Percentiles rank a stretch among this genome's conserved stretches.
Evolutionary conservation across 345 rosid species (phyloP).

Genomic region (Euclidium syriacum): DNA sequence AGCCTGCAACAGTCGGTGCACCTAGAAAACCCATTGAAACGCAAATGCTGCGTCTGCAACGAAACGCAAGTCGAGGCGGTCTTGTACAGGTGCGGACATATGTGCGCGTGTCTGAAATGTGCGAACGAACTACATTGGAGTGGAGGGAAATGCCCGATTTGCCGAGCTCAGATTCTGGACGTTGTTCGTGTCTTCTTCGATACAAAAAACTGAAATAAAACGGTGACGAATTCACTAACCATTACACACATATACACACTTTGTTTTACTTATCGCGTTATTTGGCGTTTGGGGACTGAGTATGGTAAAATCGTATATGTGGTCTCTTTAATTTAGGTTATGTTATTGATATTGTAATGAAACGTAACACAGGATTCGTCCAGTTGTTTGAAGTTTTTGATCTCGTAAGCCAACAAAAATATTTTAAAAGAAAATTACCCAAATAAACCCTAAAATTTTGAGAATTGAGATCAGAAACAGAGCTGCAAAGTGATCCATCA

Average conservation of each 20-base stretch:
- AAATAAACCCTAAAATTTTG: not conserved
- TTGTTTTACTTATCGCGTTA: not conserved
- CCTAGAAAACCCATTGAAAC: slow-evolving; percentile 39
- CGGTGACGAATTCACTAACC: slow-evolving; percentile 2
- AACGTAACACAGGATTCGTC: not conserved
- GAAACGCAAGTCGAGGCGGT: slow-evolving; percentile 68
- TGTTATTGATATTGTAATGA: not conserved
- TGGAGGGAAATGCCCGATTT: slow-evolving; percentile 68
- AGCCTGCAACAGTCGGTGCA: slow-evolving; percentile 36
- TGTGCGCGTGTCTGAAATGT: slow-evolving; percentile 79
- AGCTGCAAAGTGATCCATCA: too few species aligned
- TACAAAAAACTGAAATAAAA: slow-evolving; percentile 24
- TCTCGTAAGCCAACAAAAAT: not conserved
- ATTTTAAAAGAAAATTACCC: not conserved
- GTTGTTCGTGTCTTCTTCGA: slow-evolving; percentile 66
- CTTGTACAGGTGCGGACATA: slow-evolving; percentile 86
- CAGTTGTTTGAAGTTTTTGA: not conserved
- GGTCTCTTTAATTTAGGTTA: slow-evolving; percentile 5
- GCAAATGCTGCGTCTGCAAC: slow-evolving; percentile 62
- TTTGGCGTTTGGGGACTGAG: slow-evolving; percentile 7
- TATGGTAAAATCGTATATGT: slow-evolving; percentile 10
- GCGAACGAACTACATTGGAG: slow-evolving; percentile 63
- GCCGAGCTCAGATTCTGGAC: slow-evolving; percentile 68
- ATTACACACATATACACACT: not conserved
- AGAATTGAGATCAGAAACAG: not conserved